A percentile compares a stretch with the other conserved stretches of the same genome.
phyloP scores from a whole-genome alignment of 2,329 filamentous ascomycete species.

The Plenodomus biglobosus region DNA sequence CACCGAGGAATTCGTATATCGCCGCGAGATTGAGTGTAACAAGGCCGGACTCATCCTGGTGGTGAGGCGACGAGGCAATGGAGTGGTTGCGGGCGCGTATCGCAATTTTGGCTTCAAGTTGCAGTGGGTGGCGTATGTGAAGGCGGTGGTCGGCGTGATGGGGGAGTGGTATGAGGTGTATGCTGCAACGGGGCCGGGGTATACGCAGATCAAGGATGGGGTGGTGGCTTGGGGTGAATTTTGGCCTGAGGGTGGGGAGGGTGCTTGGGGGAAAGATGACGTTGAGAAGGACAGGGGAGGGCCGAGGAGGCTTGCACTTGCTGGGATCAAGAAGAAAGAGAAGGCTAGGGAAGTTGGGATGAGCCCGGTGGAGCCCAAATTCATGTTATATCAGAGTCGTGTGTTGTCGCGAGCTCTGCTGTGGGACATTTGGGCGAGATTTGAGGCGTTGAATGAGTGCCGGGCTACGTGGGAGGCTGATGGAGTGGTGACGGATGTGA shows the following conservation, averaged over 20 bases:
- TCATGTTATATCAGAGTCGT: conserved; percentile 16
- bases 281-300: neutral
- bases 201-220: conserved; percentile 2
- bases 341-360: neutral
- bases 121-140: conserved; percentile 17
- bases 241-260: neutral
- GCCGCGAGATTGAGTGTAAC: conserved; percentile 6
- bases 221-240: conserved; percentile 14
- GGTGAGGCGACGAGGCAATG: conserved; percentile 9
- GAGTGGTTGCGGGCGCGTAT: conserved; percentile 15
- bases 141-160: conserved; percentile 5
- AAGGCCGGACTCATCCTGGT: conserved; percentile 4
- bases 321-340: neutral
- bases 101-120: conserved; percentile 17
- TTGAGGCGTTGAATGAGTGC: conserved; percentile 12
- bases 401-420: conserved; percentile 13
- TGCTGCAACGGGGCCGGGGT: conserved; percentile 6
- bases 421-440: conserved; percentile 9
- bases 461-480: conserved; percentile 15
- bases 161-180: conserved; percentile 19
- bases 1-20: conserved; percentile 16
- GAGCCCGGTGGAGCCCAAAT: conserved; percentile 9
- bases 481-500: conserved; percentile 4
- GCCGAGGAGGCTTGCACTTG: neutral
- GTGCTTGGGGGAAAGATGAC: neutral